Conservation (phyloP, 306 rosid genomes). For the Aeschynomene evenia region DNA sequence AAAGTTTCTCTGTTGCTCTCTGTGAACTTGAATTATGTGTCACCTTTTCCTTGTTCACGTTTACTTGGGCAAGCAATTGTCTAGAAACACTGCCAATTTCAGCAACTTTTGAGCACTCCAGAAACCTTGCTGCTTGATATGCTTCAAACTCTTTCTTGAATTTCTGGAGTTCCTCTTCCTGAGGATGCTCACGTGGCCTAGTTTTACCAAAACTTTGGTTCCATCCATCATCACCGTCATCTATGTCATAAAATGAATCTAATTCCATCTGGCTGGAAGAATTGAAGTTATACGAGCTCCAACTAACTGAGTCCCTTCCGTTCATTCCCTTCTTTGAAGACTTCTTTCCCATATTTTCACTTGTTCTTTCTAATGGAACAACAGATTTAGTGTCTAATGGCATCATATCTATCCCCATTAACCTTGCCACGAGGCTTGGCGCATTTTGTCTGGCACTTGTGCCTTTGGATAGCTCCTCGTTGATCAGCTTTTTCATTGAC, state of each 20-base stretch:
- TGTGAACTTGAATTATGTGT: slow-evolving; percentile 37
- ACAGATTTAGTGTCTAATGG: slow-evolving; percentile 54
- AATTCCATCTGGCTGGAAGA: slow-evolving; percentile 55
- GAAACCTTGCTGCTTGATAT: slow-evolving; percentile 81
- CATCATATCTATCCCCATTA: slow-evolving; percentile 88
- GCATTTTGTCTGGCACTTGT: slow-evolving; percentile 58
- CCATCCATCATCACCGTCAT: slow-evolving; percentile 54
- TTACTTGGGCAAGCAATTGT: slow-evolving; percentile 48
- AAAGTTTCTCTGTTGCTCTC: slow-evolving; percentile 41
- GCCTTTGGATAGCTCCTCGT: slow-evolving; percentile 68
- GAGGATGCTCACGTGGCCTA: slow-evolving; percentile 85
- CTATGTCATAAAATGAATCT: slow-evolving; percentile 39
- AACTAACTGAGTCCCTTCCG: slow-evolving; percentile 50
- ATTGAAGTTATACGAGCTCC: slow-evolving; percentile 48
- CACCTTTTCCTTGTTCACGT: slow-evolving; percentile 50
- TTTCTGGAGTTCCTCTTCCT: slow-evolving; percentile 89
- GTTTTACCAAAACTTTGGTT: slow-evolving; percentile 50
- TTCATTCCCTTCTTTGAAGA: slow-evolving; percentile 51
- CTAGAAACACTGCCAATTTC: slow-evolving; percentile 48
- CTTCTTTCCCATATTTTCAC: slow-evolving; percentile 44
- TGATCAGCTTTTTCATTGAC: slow-evolving; percentile 87
- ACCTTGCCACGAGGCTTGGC: slow-evolving; percentile 93
- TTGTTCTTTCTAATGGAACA: slow-evolving; percentile 49
- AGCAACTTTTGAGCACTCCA: slow-evolving; percentile 70
- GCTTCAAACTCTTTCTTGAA: slow-evolving; percentile 96